A percentile compares a stretch with the other conserved stretches of the same genome.
Evolutionary conservation across 2,329 filamentous ascomycete species (phyloP).

Genomic region (Botryotinia narcissicola): DNA sequence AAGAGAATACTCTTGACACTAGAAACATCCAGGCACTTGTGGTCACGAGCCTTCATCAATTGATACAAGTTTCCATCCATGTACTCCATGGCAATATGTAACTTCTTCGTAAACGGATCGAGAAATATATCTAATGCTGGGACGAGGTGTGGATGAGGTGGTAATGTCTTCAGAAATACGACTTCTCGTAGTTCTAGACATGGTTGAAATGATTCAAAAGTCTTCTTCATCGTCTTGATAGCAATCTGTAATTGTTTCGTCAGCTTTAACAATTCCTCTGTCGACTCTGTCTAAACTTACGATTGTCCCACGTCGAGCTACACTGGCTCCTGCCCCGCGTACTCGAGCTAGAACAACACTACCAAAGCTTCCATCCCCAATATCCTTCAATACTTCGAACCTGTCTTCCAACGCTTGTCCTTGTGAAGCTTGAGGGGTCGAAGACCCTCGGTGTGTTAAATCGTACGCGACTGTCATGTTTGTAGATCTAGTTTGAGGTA

Average conservation of each 20-base stretch:
- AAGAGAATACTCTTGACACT: slow-evolving; percentile 98
- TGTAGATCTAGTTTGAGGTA: slow-evolving; percentile 24
- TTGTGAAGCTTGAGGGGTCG: slow-evolving; percentile 44
- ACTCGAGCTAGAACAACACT: slow-evolving; percentile 92
- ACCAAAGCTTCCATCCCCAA: slow-evolving; percentile 97
- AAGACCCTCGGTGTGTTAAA: slow-evolving; percentile 65
- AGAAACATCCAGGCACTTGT: slow-evolving; percentile 84
- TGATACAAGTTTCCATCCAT: slow-evolving; percentile 99
- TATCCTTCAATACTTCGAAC: slow-evolving; percentile 96
- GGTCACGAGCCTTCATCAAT: slow-evolving; percentile 96
- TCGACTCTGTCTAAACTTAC: slow-evolving; percentile 54
- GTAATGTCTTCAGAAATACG: slow-evolving; percentile 89
- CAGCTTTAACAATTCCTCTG: slow-evolving; percentile 23
- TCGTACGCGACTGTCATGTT: slow-evolving; percentile 79
- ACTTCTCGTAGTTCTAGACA: slow-evolving; percentile 95
- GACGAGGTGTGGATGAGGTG: slow-evolving; percentile 87
- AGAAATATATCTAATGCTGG: slow-evolving; percentile 97
- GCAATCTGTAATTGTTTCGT: slow-evolving; percentile 64
- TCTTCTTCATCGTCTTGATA: slow-evolving; percentile 99
- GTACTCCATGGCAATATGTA: slow-evolving; percentile 98
- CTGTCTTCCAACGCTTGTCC: slow-evolving; percentile 77
- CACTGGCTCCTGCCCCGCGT: slow-evolving; percentile 81
- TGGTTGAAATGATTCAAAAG: slow-evolving; percentile 85
- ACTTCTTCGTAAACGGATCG: slow-evolving; percentile 90
- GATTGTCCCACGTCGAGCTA: slow-evolving; percentile 87